Percentiles rank a stretch among this genome's conserved stretches.
These are phyloP conservation scores for Verticillium longisporum DNA, from an alignment of 2,329 filamentous ascomycete genomes.

Conservation along the genomic window DNA sequence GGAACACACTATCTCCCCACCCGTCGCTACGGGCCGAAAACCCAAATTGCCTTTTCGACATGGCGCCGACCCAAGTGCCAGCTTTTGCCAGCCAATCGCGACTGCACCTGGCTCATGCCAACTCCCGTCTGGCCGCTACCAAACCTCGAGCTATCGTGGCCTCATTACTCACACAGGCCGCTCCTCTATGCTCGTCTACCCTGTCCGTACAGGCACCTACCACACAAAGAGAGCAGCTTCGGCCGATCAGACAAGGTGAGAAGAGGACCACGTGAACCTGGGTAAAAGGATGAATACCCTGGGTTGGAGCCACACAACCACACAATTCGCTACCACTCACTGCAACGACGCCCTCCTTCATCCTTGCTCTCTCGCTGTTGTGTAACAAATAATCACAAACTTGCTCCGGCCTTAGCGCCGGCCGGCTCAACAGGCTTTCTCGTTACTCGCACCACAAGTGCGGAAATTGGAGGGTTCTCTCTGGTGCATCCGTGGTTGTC, in stretches of 20 bases:
- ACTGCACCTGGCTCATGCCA: constrained; percentile 1
- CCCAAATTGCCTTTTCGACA: constrained; percentile 20
- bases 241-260: neutral
- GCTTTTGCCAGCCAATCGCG: constrained; percentile 17
- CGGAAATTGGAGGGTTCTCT: neutral
- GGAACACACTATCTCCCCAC: neutral
- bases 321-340: neutral
- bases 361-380: neutral
- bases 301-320: neutral
- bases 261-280: neutral
- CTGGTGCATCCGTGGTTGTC: neutral
- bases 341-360: neutral
- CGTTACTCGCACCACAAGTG: neutral
- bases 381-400: neutral
- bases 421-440: neutral
- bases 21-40: constrained; percentile 24
- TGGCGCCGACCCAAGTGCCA: constrained; percentile 2
- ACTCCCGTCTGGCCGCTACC: neutral
- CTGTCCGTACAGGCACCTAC: neutral
- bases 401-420: neutral
- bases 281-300: constrained; percentile 3
- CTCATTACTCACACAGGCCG: neutral
- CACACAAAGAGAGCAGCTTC: neutral
- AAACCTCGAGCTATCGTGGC: neutral
- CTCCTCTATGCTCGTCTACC: neutral